phyloP scores from a whole-genome alignment of 2,329 filamentous ascomycete species.

The Clarireedia paspali region DNA sequence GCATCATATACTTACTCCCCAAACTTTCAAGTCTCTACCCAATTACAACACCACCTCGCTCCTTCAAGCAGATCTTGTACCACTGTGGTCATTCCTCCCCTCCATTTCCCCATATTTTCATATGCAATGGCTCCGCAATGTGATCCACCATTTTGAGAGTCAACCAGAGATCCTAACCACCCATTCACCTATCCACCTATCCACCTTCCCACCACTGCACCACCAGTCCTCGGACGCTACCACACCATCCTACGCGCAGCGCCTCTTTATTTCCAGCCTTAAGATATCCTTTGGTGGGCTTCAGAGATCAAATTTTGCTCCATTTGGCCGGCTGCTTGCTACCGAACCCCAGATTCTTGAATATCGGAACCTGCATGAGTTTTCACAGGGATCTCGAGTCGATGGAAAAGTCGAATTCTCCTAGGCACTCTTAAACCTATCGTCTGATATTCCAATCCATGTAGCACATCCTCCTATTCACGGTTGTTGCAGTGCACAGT shows the following conservation, averaged over 20 bases:
- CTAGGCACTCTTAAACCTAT: slow-evolving; percentile 17
- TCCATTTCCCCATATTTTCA: slow-evolving; percentile 6
- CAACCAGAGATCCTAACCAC: too few species aligned
- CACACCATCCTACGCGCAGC: not conserved
- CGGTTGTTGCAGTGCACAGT: not conserved
- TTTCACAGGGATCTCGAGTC: slow-evolving; percentile 16
- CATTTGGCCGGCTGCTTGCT: slow-evolving; percentile 19
- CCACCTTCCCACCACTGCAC: not conserved
- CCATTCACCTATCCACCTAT: not conserved
- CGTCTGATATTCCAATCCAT: slow-evolving; percentile 23
- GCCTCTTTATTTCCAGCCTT: not conserved
- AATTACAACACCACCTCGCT: not conserved
- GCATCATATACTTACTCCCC: not conserved
- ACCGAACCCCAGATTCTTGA: slow-evolving; percentile 19
- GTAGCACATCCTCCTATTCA: not conserved
- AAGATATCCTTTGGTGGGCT: not conserved
- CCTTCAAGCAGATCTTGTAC: not conserved
- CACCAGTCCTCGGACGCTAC: not conserved
- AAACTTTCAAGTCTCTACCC: not conserved
- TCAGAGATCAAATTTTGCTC: not conserved
- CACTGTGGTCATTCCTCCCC: not conserved
- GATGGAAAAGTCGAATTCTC: slow-evolving; percentile 10
- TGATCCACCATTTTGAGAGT: slow-evolving; percentile 2
- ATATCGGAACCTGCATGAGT: slow-evolving; percentile 23
- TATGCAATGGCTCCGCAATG: slow-evolving; percentile 5